phyloP scores from a whole-genome alignment of 1,139 yeast genomes.

The Kluyveromyces sp. region DNA sequence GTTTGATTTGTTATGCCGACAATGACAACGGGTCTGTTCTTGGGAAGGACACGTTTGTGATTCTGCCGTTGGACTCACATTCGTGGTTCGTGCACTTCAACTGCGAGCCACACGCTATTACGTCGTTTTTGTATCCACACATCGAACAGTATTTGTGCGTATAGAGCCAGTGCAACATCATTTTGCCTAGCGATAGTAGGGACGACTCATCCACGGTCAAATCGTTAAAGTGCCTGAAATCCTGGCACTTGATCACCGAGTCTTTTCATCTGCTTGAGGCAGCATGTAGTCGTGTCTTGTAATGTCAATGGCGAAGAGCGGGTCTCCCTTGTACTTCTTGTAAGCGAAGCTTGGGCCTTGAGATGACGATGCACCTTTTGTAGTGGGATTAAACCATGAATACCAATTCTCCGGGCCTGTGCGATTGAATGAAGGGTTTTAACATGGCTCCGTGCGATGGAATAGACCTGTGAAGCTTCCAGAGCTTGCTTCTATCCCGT shows the following conservation, averaged over 20 bases:
- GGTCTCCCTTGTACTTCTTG: slow-evolving; percentile 55
- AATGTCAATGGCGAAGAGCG: slow-evolving; percentile 67
- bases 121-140: slow-evolving; percentile 66
- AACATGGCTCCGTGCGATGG: neutral
- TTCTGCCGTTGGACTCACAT: slow-evolving; percentile 33
- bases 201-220: slow-evolving; percentile 48
- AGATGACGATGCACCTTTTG: slow-evolving; percentile 1
- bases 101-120: slow-evolving; percentile 79
- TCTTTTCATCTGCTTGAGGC: slow-evolving; percentile 1
- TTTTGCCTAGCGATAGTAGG: slow-evolving; percentile 69
- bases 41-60: slow-evolving; percentile 64
- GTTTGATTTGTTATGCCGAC: slow-evolving; percentile 64
- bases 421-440: neutral
- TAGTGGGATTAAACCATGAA: slow-evolving; percentile 6
- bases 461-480: neutral
- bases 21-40: slow-evolving; percentile 83
- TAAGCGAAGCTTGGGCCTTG: slow-evolving; percentile 12
- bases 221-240: slow-evolving; percentile 21
- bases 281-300: slow-evolving; percentile 2
- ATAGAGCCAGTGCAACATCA: slow-evolving; percentile 78
- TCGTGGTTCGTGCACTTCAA: slow-evolving; percentile 45
- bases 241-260: slow-evolving; percentile 16
- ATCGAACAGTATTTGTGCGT: slow-evolving; percentile 81
- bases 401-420: slow-evolving; percentile 5
- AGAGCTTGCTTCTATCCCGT: slow-evolving; percentile 1